Evolutionary conservation across 257 asterid species (phyloP), one percentile per base, ranked within the genome.

Genomic region (Catharanthus roseus): DNA sequence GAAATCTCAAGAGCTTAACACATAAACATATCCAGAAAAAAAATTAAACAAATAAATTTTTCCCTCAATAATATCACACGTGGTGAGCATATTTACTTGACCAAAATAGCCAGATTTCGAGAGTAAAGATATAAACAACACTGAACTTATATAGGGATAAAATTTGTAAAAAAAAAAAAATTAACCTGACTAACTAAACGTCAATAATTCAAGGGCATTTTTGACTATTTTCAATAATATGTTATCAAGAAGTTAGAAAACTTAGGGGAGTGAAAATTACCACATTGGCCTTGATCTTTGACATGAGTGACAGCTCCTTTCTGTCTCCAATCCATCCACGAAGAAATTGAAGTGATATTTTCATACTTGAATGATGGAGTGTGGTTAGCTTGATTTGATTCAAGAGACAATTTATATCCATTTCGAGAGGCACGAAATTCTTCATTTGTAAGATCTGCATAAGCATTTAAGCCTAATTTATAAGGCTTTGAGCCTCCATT

Each of bases 231-330:
- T n/a, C n/a, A n/a, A n/a, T 3, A 19, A 63, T 31, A 4, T 21
- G 2, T 26, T 4, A 44, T 26, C 42, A 61, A 61, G 12, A 10
- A 29, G 2, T n/a, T 5, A 13, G 11, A 36, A 24, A 31, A 39
- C 29, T 5, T n/a, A 10, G 7, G 6, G 2, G 28, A 5, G n/a
- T n/a, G n/a, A n/a, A n/a, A 24, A 33, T 42, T 67, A 67, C 71
- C 71, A 28, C 71, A 67, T 42, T 67, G 4, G 38, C 71, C 71
- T 9, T 67, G 71, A 67, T 67, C 71, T 45, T 67, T 67, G 41
- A 67, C 23, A 4, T 1, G 41, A 1, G 58, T 67, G 34, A 67
- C 71, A 47, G 58, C 57, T 24, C 71, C 71, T 23, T 45, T 28
- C 34, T 24, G 28, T 67, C 71, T 45, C 71, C 71, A 67, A 7